phyloP scores from a whole-genome alignment of 2,329 filamentous ascomycete genomes.

The Xylariales sp. region DNA sequence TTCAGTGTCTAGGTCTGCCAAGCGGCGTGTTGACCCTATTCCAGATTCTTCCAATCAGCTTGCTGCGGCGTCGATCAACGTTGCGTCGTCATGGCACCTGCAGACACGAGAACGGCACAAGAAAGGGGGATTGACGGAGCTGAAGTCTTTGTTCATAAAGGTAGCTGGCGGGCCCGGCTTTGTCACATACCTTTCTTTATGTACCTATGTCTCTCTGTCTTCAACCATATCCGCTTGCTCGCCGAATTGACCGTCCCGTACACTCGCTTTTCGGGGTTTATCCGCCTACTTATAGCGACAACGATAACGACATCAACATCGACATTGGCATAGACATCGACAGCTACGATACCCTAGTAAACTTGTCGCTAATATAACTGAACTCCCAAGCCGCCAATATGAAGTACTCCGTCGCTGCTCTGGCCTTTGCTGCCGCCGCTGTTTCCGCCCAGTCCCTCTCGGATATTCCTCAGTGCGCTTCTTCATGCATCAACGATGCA shows the following conservation, averaged over 20 bases:
- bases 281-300: constrained; percentile 11
- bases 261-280: constrained; percentile 18
- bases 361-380: constrained; percentile 11
- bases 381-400: constrained; percentile 38
- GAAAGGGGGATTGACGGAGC: constrained; percentile 2
- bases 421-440: constrained; percentile 39
- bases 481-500: constrained; percentile 42
- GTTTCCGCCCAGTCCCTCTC: constrained; percentile 43
- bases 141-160: constrained; percentile 29
- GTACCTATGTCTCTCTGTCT: constrained; percentile 11
- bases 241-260: constrained; percentile 6
- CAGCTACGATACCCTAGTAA: not conserved
- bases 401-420: constrained; percentile 43
- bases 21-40: not conserved
- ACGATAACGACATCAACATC: not conserved
- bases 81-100: constrained; percentile 18
- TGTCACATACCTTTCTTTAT: constrained; percentile 2
- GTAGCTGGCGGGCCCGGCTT: constrained; percentile 3
- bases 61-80: constrained; percentile 17
- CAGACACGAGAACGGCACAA: constrained; percentile 24
- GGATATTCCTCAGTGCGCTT: constrained; percentile 43
- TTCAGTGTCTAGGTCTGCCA: not conserved
- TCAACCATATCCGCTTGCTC: constrained; percentile 30
- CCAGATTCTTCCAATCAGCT: constrained; percentile 20
- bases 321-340: no score